These are phyloP conservation scores for Alternaria ventricosa DNA, from an alignment of 2,329 filamentous ascomycete genomes.

Conservation along the genomic window DNA sequence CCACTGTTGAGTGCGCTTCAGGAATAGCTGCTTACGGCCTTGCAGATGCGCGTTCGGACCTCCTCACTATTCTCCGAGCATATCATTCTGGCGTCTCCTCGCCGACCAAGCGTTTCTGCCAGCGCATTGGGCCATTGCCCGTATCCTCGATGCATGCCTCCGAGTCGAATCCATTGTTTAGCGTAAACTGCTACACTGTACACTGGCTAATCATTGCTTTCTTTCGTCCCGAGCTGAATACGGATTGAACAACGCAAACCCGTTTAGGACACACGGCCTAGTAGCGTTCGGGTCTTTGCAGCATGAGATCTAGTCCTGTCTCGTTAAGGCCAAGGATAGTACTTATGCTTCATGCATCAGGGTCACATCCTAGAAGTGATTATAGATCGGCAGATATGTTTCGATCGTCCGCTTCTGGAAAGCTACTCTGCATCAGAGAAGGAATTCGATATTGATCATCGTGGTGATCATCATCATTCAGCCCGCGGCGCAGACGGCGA, in stretches of 20 bases:
- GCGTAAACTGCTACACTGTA: background rate
- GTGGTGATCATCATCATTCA: slow-evolving; percentile 9
- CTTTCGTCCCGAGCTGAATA: background rate
- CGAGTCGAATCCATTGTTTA: slow-evolving; percentile 2
- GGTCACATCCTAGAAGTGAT: background rate
- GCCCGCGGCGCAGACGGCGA: background rate
- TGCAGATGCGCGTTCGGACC: slow-evolving; percentile 25
- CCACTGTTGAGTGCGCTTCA: slow-evolving; percentile 4
- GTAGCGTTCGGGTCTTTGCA: background rate
- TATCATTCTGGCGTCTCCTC: slow-evolving; percentile 15
- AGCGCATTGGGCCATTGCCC: slow-evolving; percentile 11
- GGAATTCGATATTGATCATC: slow-evolving; percentile 13
- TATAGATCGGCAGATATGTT: background rate
- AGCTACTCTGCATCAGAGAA: background rate
- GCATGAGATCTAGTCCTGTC: background rate
- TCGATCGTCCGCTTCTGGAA: slow-evolving; percentile 5
- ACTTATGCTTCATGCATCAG: slow-evolving; percentile 8
- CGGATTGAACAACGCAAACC: background rate
- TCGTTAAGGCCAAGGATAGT: background rate
- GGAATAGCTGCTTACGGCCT: slow-evolving; percentile 10
- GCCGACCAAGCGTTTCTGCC: slow-evolving; percentile 15
- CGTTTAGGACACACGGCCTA: background rate
- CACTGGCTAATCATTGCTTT: background rate
- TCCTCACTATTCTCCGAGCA: slow-evolving; percentile 32
- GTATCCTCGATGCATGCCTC: slow-evolving; percentile 1